phyloP scores from a whole-genome alignment of 257 asterid species.

The Nicotiana tomentosiformis region DNA sequence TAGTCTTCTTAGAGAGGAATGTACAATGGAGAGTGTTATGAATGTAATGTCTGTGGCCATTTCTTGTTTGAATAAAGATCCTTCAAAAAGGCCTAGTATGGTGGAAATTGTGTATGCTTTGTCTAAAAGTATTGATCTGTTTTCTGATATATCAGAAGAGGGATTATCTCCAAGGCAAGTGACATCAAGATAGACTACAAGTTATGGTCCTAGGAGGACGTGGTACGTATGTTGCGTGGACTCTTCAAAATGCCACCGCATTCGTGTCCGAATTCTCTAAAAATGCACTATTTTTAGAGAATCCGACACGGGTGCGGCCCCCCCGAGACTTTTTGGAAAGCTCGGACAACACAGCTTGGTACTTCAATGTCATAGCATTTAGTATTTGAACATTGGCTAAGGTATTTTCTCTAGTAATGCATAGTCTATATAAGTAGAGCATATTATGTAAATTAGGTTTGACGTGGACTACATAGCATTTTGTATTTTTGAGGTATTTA shows the following conservation, averaged over 20 bases:
- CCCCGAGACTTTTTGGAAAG: too few relatives aligned
- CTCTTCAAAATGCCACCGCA: too few relatives aligned
- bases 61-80: constrained; percentile 70
- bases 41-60: constrained; percentile 58
- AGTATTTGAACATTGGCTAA: too few relatives aligned
- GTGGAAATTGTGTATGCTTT: constrained; percentile 89
- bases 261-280: too few relatives aligned
- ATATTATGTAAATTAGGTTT: not conserved
- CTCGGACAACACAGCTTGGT: too few relatives aligned
- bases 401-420: not conserved
- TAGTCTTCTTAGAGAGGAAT: constrained; percentile 33
- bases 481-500: not conserved
- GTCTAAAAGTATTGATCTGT: constrained; percentile 73
- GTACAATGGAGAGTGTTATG: constrained; percentile 50
- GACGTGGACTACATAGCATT: not conserved
- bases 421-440: not conserved
- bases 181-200: constrained; percentile 43
- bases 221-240: too few relatives aligned
- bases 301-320: too few relatives aligned
- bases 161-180: constrained; percentile 60
- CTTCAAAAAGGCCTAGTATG: constrained; percentile 81
- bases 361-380: too few relatives aligned
- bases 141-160: constrained; percentile 67
- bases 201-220: not conserved
- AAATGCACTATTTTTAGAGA: too few relatives aligned